Percentiles rank a stretch among this genome's conserved stretches.
Evolutionary conservation across 1,284 basidiomycete species (phyloP).

Genomic region (Moesziomyces sp.): DNA sequence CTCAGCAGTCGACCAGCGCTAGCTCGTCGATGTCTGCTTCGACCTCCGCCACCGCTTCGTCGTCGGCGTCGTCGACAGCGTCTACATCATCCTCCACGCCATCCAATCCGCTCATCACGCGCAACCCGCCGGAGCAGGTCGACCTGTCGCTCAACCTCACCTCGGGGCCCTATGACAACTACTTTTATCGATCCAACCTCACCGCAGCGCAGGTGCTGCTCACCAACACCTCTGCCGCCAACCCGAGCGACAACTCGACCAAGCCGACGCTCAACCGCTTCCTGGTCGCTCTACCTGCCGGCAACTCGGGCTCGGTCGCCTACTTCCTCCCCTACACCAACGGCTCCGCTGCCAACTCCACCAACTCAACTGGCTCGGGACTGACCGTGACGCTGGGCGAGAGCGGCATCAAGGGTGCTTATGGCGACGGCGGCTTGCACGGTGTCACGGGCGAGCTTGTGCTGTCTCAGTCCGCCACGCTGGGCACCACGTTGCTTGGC

Average conservation of each 20-base stretch:
- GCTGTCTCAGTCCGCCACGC: slow-evolving; percentile 67
- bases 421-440: slow-evolving; percentile 67
- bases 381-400: slow-evolving; percentile 65
- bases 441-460: slow-evolving; percentile 69
- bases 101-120: slow-evolving; percentile 30
- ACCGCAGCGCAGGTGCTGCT: slow-evolving; percentile 70
- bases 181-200: slow-evolving; percentile 69
- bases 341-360: slow-evolving; percentile 1
- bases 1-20: slow-evolving; percentile 14
- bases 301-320: slow-evolving; percentile 65
- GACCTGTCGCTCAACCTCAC: slow-evolving; percentile 35
- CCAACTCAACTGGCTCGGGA: slow-evolving; percentile 3
- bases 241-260: slow-evolving; percentile 19
- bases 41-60: not conserved
- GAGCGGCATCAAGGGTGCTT: slow-evolving; percentile 54
- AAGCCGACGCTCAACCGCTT: slow-evolving; percentile 64
- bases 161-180: slow-evolving; percentile 68
- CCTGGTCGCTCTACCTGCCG: slow-evolving; percentile 70
- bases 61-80: not conserved
- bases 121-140: slow-evolving; percentile 21
- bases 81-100: too few species aligned
- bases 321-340: slow-evolving; percentile 31
- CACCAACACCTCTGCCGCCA: slow-evolving; percentile 63
- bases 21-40: not conserved
- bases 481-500: slow-evolving; percentile 70